Conservation (phyloP, 306 rosid species). For the Pterocarpus santalinus region DNA sequence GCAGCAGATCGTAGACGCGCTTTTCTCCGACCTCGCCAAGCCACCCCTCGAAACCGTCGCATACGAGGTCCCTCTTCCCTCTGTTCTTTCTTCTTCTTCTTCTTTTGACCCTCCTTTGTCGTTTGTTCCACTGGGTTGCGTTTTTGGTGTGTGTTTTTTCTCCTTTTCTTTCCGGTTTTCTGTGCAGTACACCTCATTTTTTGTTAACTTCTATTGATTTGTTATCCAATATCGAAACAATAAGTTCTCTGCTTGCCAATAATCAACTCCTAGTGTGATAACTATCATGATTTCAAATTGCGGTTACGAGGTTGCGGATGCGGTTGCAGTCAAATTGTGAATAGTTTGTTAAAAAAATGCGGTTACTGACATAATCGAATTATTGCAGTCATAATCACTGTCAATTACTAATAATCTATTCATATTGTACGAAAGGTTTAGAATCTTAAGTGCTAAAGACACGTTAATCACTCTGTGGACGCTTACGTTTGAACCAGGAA, state of each 20-base stretch:
- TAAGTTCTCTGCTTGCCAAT: not conserved
- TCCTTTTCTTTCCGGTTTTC: not conserved
- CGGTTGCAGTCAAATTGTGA: not conserved
- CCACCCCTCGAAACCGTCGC: constrained; percentile 69
- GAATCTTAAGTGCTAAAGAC: not conserved
- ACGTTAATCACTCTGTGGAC: not conserved
- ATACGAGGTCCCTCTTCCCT: constrained; percentile 64
- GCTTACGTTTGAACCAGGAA: not conserved
- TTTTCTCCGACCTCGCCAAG: constrained; percentile 55
- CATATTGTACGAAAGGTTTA: not conserved
- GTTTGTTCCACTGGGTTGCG: not conserved
- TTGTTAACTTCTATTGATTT: not conserved
- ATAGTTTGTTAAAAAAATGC: not conserved
- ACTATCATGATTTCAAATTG: not conserved
- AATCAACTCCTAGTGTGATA: not conserved
- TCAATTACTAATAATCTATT: not conserved
- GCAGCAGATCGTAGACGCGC: constrained; percentile 47
- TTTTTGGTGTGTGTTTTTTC: not conserved
- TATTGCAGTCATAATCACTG: not conserved
- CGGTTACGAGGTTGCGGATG: not conserved
- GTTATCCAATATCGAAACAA: not conserved
- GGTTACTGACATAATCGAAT: not conserved
- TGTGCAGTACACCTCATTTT: not conserved
- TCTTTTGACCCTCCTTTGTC: not conserved
- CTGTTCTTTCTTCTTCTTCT: not conserved